Evolutionary conservation across 352 stramenopile genomes (phyloP).

Genomic region (Pythium vanterpoolii): DNA sequence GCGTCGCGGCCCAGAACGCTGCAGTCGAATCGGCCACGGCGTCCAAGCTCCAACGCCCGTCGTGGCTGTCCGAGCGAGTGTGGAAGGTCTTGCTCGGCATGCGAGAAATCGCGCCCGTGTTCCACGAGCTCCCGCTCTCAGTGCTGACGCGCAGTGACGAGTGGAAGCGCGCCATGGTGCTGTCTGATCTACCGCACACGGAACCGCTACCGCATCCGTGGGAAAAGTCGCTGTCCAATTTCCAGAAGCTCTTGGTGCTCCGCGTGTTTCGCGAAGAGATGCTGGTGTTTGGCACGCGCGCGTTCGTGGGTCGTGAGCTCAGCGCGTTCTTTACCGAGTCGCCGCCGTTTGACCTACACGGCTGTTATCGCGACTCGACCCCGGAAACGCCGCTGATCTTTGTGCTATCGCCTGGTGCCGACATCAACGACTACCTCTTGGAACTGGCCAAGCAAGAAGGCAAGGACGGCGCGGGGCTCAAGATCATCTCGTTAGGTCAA

Average conservation of each 20-base stretch:
- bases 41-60: conserved; percentile 35
- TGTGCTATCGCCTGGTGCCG: conserved; percentile 92
- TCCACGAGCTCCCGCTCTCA: conserved; percentile 42
- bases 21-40: conserved; percentile 28
- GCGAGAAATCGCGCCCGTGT: conserved; percentile 56
- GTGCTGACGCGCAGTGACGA: conserved; percentile 38
- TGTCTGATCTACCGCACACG: conserved; percentile 74
- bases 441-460: conserved; percentile 92
- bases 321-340: conserved; percentile 94
- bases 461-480: conserved; percentile 84
- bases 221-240: conserved; percentile 75
- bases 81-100: conserved; percentile 75
- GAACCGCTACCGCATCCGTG: conserved; percentile 63
- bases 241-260: conserved; percentile 91
- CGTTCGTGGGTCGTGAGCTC: conserved; percentile 81
- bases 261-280: conserved; percentile 81
- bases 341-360: conserved; percentile 87
- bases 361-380: conserved; percentile 89
- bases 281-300: conserved; percentile 87
- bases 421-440: conserved; percentile 93
- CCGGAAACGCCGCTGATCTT: conserved; percentile 93
- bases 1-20: conserved; percentile 38
- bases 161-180: conserved; percentile 80
- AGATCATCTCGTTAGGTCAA: conserved; percentile 93
- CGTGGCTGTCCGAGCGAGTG: conserved; percentile 75